phyloP scores from a whole-genome alignment of 352 stramenopile genomes.

The Pythium pyrilobum region DNA sequence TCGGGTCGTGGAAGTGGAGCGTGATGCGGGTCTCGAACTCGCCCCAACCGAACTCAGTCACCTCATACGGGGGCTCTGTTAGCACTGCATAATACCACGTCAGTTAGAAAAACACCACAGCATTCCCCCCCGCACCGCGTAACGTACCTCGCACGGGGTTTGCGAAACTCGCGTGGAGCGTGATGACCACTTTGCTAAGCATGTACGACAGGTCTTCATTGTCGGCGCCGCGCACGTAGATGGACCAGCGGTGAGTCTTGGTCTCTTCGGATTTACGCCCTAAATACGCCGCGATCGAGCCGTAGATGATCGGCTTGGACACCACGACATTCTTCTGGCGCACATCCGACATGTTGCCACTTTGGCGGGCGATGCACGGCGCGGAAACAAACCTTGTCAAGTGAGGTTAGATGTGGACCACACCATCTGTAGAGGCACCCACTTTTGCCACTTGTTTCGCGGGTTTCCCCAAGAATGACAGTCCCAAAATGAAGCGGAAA shows the following conservation, averaged over 20 bases:
- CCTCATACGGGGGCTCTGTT: slow-evolving; percentile 93
- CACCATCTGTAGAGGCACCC: not conserved
- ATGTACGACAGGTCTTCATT: slow-evolving; percentile 94
- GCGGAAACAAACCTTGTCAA: not conserved
- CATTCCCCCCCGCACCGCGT: not conserved
- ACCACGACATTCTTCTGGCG: slow-evolving; percentile 80
- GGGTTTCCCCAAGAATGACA: slow-evolving; percentile 7
- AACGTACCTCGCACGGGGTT: slow-evolving; percentile 85
- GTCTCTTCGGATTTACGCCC: slow-evolving; percentile 91
- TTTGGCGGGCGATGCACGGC: slow-evolving; percentile 3
- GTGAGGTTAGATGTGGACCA: not conserved
- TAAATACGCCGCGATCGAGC: slow-evolving; percentile 91
- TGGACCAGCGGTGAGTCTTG: slow-evolving; percentile 93
- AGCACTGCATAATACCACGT: slow-evolving; percentile 57
- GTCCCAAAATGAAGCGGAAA: slow-evolving; percentile 46
- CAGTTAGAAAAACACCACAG: not conserved
- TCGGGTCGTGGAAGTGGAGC: slow-evolving; percentile 94
- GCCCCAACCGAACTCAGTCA: slow-evolving; percentile 96
- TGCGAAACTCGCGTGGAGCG: slow-evolving; percentile 94
- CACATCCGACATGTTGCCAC: slow-evolving; percentile 53
- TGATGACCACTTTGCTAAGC: slow-evolving; percentile 97
- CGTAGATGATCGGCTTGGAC: slow-evolving; percentile 93
- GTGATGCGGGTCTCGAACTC: slow-evolving; percentile 97
- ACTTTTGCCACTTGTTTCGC: not conserved
- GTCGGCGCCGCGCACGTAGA: slow-evolving; percentile 92